phyloP scores from a whole-genome alignment of 345 rosid genomes.

The Anastatica hierochuntica region DNA sequence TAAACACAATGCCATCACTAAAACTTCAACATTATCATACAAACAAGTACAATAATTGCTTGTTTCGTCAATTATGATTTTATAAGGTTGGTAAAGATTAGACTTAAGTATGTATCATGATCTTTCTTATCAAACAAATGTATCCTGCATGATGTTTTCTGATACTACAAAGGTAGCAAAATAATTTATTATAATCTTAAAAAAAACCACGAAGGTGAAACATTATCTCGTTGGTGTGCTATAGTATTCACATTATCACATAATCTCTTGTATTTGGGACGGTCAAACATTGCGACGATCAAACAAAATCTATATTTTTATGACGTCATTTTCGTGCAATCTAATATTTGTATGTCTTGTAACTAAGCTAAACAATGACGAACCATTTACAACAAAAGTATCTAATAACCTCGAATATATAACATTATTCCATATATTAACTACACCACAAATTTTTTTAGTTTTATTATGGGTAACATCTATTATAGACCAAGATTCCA shows the following conservation, averaged over 20 bases:
- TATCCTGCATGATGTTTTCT: too few species aligned
- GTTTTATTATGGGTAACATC: too few species aligned
- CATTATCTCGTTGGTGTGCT: not conserved
- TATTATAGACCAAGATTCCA: too few species aligned
- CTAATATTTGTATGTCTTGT: too few species aligned
- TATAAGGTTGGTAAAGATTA: constrained; percentile 13
- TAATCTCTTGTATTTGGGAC: not conserved
- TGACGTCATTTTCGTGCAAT: too few species aligned
- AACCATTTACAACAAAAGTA: too few species aligned
- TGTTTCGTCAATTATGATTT: not conserved
- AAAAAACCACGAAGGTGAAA: not conserved
- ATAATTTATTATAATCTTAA: not conserved
- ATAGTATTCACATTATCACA: not conserved
- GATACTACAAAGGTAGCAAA: not conserved
- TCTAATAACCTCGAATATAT: too few species aligned
- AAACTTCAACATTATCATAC: constrained; percentile 7
- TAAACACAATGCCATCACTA: not conserved
- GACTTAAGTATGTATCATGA: not conserved
- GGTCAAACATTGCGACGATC: constrained; percentile 21
- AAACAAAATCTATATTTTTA: too few species aligned
- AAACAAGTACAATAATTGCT: constrained; percentile 17
- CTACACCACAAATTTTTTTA: too few species aligned
- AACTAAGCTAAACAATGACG: too few species aligned
- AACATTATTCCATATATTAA: too few species aligned
- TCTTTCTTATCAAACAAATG: too few species aligned